phyloP scores from a whole-genome alignment of 768 basidiomycete species.

The Macrolepiota fuliginosa region DNA sequence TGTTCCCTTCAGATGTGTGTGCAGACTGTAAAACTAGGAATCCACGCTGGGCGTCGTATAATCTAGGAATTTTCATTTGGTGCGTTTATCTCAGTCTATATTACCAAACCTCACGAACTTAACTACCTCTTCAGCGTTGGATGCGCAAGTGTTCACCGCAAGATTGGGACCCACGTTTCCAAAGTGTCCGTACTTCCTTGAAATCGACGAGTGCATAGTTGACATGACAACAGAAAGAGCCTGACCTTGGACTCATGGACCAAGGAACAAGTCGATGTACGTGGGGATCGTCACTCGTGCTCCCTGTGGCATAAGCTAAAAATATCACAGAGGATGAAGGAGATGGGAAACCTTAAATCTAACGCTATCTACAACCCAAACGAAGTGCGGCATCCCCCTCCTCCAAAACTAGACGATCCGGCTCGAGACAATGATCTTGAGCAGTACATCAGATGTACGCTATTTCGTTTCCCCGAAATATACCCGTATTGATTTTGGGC shows the following conservation, averaged over 20 bases:
- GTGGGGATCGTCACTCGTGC: conserved; percentile 19
- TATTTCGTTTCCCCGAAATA: not conserved
- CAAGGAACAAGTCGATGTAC: conserved; percentile 85
- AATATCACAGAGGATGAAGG: conserved; percentile 62
- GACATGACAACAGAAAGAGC: conserved; percentile 66
- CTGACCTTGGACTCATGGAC: conserved; percentile 85
- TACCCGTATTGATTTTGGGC: conserved; percentile 1
- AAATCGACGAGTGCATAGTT: not conserved
- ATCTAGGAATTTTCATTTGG: conserved; percentile 89
- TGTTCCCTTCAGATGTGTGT: conserved; percentile 60
- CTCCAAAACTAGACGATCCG: conserved; percentile 71
- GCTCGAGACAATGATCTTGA: conserved; percentile 91
- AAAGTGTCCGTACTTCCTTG: conserved; percentile 72
- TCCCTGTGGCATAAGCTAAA: conserved; percentile 9
- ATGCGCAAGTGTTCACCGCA: conserved; percentile 91
- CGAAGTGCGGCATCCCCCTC: conserved; percentile 78
- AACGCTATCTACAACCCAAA: conserved; percentile 83
- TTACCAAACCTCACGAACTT: conserved; percentile 4
- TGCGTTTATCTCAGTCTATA: conserved; percentile 27
- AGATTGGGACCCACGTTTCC: conserved; percentile 90
- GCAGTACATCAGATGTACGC: conserved; percentile 81
- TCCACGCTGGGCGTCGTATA: conserved; percentile 89
- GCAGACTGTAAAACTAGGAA: conserved; percentile 89
- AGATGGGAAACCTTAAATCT: conserved; percentile 77
- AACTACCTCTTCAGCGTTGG: conserved; percentile 49